phyloP scores from a whole-genome alignment of 2,329 filamentous ascomycete genomes.

The Curvularia lunata region DNA sequence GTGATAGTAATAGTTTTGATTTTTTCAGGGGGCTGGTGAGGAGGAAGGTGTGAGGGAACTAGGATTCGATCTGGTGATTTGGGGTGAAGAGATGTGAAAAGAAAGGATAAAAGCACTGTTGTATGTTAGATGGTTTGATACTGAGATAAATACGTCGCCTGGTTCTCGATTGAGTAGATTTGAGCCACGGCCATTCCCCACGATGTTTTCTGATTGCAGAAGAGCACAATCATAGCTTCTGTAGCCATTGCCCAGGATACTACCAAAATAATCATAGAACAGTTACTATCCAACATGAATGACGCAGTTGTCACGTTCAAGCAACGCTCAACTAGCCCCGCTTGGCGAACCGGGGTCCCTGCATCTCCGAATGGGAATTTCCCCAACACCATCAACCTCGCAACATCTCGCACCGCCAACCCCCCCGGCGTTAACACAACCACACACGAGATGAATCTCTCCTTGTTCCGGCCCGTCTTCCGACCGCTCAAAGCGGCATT shows the following conservation, averaged over 20 bases:
- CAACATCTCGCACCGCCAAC: not conserved
- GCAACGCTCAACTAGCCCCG: not conserved
- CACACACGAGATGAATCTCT: constrained; percentile 37
- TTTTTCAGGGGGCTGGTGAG: constrained; percentile 89
- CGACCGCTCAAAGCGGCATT: constrained; percentile 22
- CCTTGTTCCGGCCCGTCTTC: constrained; percentile 32
- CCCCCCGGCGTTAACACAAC: no score
- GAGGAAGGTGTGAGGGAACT: constrained; percentile 67
- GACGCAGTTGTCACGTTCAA: not conserved
- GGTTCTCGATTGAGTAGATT: not conserved
- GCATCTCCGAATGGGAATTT: constrained; percentile 4
- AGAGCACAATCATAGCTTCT: no score
- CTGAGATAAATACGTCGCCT: not conserved
- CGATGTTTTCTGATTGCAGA: no score
- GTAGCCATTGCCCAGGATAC: no score
- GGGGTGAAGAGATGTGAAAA: not conserved
- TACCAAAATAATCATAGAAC: no score
- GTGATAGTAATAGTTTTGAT: constrained; percentile 98
- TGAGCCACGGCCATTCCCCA: not conserved
- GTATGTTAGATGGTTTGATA: not conserved
- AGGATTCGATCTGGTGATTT: not conserved
- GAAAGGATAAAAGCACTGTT: not conserved
- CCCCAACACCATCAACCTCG: constrained; percentile 1
- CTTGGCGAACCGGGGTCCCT: constrained; percentile 8
- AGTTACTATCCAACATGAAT: not conserved